These are phyloP conservation scores for Phaseolus coccineus DNA, from an alignment of 331 rosid species.

Conservation along the genomic window DNA sequence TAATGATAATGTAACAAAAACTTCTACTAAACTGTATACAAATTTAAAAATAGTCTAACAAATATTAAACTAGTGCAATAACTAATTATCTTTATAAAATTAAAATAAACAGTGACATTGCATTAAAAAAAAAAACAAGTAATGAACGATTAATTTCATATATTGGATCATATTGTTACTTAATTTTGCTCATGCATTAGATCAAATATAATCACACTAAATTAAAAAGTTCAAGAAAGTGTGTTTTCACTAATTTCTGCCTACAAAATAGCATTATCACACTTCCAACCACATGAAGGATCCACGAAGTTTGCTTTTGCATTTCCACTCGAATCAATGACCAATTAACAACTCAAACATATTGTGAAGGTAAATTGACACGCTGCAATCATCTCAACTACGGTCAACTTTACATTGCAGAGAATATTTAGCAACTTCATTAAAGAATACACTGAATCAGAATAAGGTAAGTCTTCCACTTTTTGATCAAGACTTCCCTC, in stretches of 20 bases:
- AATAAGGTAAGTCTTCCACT: slow-evolving; percentile 38
- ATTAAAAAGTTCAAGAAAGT: slow-evolving; percentile 24
- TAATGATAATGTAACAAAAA: no score
- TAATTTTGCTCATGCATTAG: not conserved
- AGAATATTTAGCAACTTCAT: slow-evolving; percentile 4
- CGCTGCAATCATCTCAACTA: slow-evolving; percentile 51
- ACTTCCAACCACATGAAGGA: slow-evolving; percentile 48
- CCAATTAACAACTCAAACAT: slow-evolving; percentile 54
- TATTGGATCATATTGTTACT: no score
- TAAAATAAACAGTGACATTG: not conserved
- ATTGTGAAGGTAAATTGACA: slow-evolving; percentile 51
- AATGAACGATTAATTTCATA: no score
- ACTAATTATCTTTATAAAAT: no score
- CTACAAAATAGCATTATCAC: slow-evolving; percentile 47
- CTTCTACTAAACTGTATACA: no score
- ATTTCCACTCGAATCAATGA: slow-evolving; percentile 18
- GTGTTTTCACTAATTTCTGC: not conserved
- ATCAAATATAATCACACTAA: not conserved
- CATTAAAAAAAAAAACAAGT: no score
- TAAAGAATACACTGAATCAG: slow-evolving; percentile 16
- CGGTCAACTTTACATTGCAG: slow-evolving; percentile 46
- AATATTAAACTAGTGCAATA: no score
- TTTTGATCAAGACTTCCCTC: slow-evolving; percentile 31
- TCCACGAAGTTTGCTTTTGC: slow-evolving; percentile 22
- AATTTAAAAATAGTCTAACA: no score